These are phyloP conservation scores for Polytrichum commune DNA, from an alignment of 225 moss, liverwort and hornwort genomes.

Conservation along the genomic window DNA sequence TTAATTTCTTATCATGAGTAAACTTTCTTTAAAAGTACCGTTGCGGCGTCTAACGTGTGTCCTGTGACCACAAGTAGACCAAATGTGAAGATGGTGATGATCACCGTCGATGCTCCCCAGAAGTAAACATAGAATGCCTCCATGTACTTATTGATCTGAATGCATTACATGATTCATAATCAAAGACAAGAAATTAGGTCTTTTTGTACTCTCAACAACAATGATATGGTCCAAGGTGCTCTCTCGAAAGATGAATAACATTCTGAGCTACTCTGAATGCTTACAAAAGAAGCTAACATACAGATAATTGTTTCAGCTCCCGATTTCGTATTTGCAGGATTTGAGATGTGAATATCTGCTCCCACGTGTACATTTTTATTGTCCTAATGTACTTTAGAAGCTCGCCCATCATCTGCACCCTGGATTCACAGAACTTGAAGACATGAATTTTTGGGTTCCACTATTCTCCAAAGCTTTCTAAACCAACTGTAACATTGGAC, in stretches of 20 bases:
- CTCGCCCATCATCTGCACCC: slow-evolving; percentile 86
- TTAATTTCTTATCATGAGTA: no score
- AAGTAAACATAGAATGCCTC: slow-evolving; percentile 95
- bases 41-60: slow-evolving; percentile 78
- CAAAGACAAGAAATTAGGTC: no score
- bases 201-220: no score
- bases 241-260: neutral
- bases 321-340: slow-evolving; percentile 74
- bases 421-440: slow-evolving; percentile 13
- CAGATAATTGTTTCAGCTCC: slow-evolving; percentile 84
- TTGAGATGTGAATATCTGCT: slow-evolving; percentile 59
- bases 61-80: slow-evolving; percentile 78
- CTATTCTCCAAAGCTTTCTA: no score
- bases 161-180: slow-evolving; percentile 21
- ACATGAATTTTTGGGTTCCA: no score
- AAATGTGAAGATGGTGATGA: slow-evolving; percentile 90
- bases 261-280: neutral
- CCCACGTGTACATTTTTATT: slow-evolving; percentile 96
- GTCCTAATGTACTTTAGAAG: slow-evolving; percentile 82
- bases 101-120: slow-evolving; percentile 86
- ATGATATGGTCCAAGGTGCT: neutral
- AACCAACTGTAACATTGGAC: no score
- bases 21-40: slow-evolving; percentile 31
- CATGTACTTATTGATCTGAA: slow-evolving; percentile 78
- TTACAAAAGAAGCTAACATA: slow-evolving; percentile 27